These are phyloP conservation scores for Phlyctochytrium bullatum DNA, from an alignment of 192 early-diverging fungal species.

Conservation along the genomic window DNA sequence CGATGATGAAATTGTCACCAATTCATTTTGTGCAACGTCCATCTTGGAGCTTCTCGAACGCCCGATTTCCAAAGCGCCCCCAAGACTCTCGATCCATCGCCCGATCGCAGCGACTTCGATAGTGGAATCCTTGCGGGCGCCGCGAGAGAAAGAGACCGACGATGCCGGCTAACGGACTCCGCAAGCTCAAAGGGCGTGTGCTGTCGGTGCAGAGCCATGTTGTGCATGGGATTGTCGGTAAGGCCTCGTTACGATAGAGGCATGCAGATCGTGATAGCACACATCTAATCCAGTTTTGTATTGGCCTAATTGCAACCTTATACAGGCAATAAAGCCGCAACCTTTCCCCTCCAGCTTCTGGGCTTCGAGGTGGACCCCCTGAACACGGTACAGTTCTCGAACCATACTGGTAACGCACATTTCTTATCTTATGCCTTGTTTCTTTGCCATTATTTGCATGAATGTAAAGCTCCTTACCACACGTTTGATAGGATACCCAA, in stretches of 20 bases:
- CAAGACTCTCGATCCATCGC: too few species aligned
- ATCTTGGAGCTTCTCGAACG: too few species aligned
- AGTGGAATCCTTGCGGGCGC: too few species aligned
- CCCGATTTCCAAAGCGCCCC: too few species aligned
- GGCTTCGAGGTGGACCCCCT: constrained; percentile 91
- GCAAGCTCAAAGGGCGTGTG: constrained; percentile 26
- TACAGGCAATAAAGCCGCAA: constrained; percentile 84
- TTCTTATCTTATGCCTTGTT: not conserved
- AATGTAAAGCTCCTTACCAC: not conserved
- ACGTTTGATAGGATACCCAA: constrained; percentile 62
- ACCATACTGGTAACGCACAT: constrained; percentile 78
- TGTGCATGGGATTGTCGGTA: constrained; percentile 59
- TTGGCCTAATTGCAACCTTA: constrained; percentile 1
- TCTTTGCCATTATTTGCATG: too few species aligned
- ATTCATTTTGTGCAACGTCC: too few species aligned
- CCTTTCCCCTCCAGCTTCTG: constrained; percentile 86
- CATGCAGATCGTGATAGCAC: not conserved
- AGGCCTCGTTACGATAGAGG: not conserved
- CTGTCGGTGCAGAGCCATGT: constrained; percentile 63
- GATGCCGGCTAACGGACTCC: too few species aligned
- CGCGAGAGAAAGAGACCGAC: too few species aligned
- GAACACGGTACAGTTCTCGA: constrained; percentile 92
- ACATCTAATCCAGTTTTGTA: constrained; percentile 7
- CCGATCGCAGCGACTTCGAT: too few species aligned
- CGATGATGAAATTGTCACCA: too few species aligned